These are phyloP conservation scores for Phaeosphaeriaceae sp. DNA, from an alignment of 2,329 filamentous ascomycete species.

Conservation along the genomic window DNA sequence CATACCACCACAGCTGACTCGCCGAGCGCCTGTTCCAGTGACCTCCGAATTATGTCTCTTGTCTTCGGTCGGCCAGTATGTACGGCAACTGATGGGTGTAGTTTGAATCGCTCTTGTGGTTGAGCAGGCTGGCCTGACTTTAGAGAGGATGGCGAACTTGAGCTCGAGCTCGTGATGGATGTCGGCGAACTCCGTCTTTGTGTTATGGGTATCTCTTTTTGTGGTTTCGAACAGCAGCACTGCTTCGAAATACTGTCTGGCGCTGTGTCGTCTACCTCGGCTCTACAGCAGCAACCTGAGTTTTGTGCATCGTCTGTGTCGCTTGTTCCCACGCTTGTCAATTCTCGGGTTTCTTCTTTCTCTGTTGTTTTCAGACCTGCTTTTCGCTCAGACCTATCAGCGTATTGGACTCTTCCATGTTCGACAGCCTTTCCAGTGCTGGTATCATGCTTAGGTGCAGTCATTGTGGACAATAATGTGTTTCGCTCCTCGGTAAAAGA, in stretches of 20 bases:
- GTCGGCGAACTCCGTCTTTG: constrained; percentile 9
- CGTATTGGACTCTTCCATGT: constrained; percentile 29
- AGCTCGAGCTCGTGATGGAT: constrained; percentile 14
- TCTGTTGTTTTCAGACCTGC: constrained; percentile 19
- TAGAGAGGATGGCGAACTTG: constrained; percentile 13
- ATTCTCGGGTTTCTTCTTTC: constrained; percentile 32
- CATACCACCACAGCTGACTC: constrained; percentile 70
- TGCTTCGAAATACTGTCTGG: constrained; percentile 32
- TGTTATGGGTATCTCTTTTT: neutral
- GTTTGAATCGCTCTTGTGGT: constrained; percentile 13
- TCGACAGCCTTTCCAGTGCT: constrained; percentile 5
- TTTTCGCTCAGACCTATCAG: constrained; percentile 18
- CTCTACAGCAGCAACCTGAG: constrained; percentile 58
- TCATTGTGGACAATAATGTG: constrained; percentile 31
- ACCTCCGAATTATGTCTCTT: constrained; percentile 59
- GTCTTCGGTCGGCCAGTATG: constrained; percentile 61
- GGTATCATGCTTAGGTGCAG: constrained; percentile 20
- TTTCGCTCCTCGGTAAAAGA: constrained; percentile 53
- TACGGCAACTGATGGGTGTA: constrained; percentile 47
- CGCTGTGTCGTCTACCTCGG: constrained; percentile 49
- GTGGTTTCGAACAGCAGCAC: constrained; percentile 23
- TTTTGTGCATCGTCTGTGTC: constrained; percentile 24
- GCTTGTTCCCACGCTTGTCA: constrained; percentile 15
- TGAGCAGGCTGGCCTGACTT: constrained; percentile 1
- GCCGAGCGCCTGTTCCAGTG: constrained; percentile 65